A percentile compares a stretch with the other conserved stretches of the same genome.
phyloP scores from a whole-genome alignment of 768 basidiomycete genomes.

The Pleurotus giganteus region DNA sequence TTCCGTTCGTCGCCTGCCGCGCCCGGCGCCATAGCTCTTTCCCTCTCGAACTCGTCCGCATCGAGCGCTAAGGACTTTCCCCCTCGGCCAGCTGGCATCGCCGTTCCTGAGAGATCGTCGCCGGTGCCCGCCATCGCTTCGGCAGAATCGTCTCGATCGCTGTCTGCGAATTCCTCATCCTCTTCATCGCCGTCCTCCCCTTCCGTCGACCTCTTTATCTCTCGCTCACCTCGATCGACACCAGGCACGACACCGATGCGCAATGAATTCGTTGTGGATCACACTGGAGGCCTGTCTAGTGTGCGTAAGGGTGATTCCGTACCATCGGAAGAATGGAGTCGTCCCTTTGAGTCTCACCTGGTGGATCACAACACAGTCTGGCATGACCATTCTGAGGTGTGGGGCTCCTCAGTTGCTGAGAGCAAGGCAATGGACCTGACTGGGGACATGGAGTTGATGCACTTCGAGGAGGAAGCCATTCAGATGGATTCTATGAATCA shows the following conservation, averaged over 20 bases:
- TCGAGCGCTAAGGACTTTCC: not conserved
- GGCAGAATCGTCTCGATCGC: not conserved
- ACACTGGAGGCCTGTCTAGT: not conserved
- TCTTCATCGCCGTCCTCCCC: conserved; percentile 1
- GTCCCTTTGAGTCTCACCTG: not conserved
- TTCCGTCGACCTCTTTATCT: conserved; percentile 1
- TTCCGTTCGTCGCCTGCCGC: conserved; percentile 3
- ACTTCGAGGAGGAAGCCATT: not conserved
- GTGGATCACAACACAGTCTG: not conserved
- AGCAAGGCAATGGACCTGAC: not conserved
- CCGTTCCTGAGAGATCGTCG: not conserved
- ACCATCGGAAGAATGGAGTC: not conserved
- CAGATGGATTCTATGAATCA: not conserved
- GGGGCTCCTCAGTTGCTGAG: not conserved
- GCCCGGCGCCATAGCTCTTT: not conserved
- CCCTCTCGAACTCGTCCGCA: conserved; percentile 1
- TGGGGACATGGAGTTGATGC: not conserved
- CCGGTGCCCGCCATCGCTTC: not conserved
- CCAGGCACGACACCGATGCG: conserved; percentile 7
- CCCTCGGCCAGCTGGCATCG: not conserved
- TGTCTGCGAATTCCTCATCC: not conserved
- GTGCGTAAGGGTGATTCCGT: not conserved
- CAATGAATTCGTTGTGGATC: not conserved
- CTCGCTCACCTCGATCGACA: conserved; percentile 1
- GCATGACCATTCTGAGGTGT: conserved; percentile 7